Evolutionary conservation across 805 yeast genomes (phyloP), one percentile per base, ranked within the genome.

Genomic region (Zygotorulaspora sp.): DNA sequence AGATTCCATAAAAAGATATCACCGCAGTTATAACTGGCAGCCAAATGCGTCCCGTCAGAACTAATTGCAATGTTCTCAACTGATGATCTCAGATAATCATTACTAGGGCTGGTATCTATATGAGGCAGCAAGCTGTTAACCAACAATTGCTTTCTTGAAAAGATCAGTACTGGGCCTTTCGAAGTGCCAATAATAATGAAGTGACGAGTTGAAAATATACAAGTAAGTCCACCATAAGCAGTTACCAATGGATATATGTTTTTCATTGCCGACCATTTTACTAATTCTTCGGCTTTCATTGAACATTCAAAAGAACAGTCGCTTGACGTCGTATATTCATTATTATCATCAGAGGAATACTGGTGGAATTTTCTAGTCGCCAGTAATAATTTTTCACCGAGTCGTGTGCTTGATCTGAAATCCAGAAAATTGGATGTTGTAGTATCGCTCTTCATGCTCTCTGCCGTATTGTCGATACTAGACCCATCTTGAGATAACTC

Each of bases 1-100:
- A 81, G 48, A 44, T 83, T 79, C 95, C 96, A 90, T 2, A 84
- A 48, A 19, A 71, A 63, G 2, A 89, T 70, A 37, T 66, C 67
- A 0, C 97, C 97, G 15, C 70, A 62, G 4, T 68, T 65, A 47
- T 72, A 77, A 1, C 95, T 95, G 0, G 78, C 81, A 0, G 83
- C 86, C 2, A 87, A 45, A 50, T 71, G 74, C 0, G 82, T 68
- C 1, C 84, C 81, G 55, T 89, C 96, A 5, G 74, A 63, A 0
- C 92, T 80, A 10, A 82, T 61, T 0, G 76, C 67, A 16, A 88
- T 52, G 2, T 75, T 43, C 0, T 83, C 70, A 1, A 86, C 77
- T 0, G 69, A 48, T 0, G 81, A 78, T 23, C 67, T 55, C 10
- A 56, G 18, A 18, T 41, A 33, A 21, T 43, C 35, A 12, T 35